Evolutionary conservation across 2,329 filamentous ascomycete species (phyloP).

Genomic region (Penicillium sp.): DNA sequence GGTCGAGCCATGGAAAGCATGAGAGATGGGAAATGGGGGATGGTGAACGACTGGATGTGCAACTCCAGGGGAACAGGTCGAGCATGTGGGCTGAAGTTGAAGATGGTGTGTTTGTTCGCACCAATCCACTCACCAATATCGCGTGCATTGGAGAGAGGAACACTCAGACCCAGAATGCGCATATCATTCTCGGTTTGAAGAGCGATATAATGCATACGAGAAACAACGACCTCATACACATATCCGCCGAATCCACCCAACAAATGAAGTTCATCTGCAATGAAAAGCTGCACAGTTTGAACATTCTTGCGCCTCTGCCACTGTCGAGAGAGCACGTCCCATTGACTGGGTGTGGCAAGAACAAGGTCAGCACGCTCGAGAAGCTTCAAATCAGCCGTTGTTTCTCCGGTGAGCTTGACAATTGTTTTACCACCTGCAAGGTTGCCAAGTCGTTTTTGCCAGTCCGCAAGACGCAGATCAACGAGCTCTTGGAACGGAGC

Average conservation of each 20-base stretch:
- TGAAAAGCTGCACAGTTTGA: conserved; percentile 85
- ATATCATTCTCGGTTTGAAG: conserved; percentile 83
- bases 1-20: conserved; percentile 99
- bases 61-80: conserved; percentile 88
- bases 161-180: conserved; percentile 86
- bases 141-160: conserved; percentile 88
- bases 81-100: conserved; percentile 95
- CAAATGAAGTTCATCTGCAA: conserved; percentile 94
- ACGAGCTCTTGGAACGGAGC: conserved; percentile 94
- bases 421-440: conserved; percentile 85
- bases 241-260: conserved; percentile 85
- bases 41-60: conserved; percentile 92
- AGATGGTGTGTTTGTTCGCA: conserved; percentile 96
- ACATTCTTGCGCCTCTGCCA: conserved; percentile 98
- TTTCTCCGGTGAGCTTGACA: conserved; percentile 92
- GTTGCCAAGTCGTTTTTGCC: conserved; percentile 75
- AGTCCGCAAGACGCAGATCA: conserved; percentile 79
- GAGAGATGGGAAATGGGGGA: conserved; percentile 94
- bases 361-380: conserved; percentile 87
- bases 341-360: conserved; percentile 88
- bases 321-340: conserved; percentile 93
- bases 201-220: conserved; percentile 94
- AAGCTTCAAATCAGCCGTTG: conserved; percentile 84
- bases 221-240: conserved; percentile 95
- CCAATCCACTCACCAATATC: conserved; percentile 98